These are phyloP conservation scores for Coccomyxa sp. DNA, from an alignment of 139 green algal species.

Conservation along the genomic window DNA sequence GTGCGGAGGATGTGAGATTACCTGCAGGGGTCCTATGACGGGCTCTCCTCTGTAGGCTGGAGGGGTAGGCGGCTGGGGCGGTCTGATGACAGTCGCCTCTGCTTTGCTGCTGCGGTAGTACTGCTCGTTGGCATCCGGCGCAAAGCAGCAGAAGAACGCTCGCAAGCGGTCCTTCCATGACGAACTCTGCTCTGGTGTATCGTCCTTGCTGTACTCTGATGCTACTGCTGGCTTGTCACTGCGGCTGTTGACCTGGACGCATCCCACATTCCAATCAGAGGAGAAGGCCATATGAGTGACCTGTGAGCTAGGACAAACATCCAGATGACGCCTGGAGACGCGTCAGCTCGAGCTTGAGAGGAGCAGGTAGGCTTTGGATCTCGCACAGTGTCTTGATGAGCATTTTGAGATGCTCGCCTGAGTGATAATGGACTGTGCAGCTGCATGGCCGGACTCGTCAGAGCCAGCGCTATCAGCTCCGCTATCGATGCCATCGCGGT, in stretches of 20 bases:
- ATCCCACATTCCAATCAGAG: not conserved
- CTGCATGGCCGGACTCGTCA: not conserved
- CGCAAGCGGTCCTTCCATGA: conserved; percentile 6
- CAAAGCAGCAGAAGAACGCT: conserved; percentile 41
- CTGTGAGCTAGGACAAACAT: too few relatives aligned
- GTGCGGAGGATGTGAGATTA: not conserved
- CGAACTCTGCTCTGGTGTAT: not conserved
- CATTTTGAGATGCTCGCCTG: not conserved
- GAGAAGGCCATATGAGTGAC: not conserved
- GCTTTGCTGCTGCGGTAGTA: conserved; percentile 32
- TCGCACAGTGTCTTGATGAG: not conserved
- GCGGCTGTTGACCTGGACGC: not conserved
- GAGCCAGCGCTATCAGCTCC: not conserved
- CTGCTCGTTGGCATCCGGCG: conserved; percentile 30
- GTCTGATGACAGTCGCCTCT: conserved; percentile 39
- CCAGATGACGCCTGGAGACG: too few relatives aligned
- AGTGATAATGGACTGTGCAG: not conserved
- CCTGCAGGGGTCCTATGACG: conserved; percentile 11
- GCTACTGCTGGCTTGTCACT: not conserved
- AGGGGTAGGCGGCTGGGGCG: conserved; percentile 21
- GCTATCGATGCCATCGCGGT: not conserved
- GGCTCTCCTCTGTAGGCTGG: conserved; percentile 4
- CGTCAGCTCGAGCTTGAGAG: too few relatives aligned
- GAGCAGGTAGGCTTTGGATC: too few relatives aligned
- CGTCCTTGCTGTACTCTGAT: not conserved